Percentiles rank a stretch among this genome's conserved stretches.
These are phyloP conservation scores for Aspergillus bombycis DNA, from an alignment of 2,329 filamentous ascomycete genomes.

Conservation along the genomic window DNA sequence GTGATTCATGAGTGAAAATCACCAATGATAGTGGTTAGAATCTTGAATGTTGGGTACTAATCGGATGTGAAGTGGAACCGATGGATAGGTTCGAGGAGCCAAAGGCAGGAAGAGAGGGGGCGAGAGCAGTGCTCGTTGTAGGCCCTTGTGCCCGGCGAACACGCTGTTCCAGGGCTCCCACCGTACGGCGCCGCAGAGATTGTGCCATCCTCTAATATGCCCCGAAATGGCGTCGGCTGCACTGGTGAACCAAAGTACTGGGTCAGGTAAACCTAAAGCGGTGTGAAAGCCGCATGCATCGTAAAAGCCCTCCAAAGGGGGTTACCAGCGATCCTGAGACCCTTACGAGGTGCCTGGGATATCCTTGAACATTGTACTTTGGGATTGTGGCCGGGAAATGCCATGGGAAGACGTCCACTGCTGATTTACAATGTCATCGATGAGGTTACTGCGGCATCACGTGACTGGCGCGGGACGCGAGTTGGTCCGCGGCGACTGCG, in stretches of 20 bases:
- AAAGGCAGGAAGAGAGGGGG: neutral
- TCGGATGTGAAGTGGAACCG: neutral
- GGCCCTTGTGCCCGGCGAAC: neutral
- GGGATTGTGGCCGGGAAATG: neutral
- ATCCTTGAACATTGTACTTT: neutral
- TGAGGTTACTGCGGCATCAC: neutral
- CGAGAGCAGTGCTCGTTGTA: neutral
- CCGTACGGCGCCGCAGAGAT: constrained; percentile 14
- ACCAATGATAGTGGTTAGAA: constrained; percentile 1
- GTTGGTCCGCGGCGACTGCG: neutral
- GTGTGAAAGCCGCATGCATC: constrained; percentile 11
- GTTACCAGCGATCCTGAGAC: neutral
- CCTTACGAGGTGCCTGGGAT: neutral
- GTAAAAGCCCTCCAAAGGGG: neutral
- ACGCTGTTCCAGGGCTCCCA: constrained; percentile 9
- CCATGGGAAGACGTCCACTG: neutral
- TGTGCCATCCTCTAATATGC: constrained; percentile 15
- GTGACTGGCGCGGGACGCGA: neutral
- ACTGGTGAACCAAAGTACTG: constrained; percentile 20
- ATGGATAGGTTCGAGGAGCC: neutral
- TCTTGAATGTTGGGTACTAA: neutral
- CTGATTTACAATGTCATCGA: neutral
- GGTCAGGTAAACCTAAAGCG: constrained; percentile 19
- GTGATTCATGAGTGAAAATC: neutral
- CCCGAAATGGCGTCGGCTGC: neutral